Conservation (phyloP, 2,329 filamentous ascomycete genomes). For the Alternaria hordeiaustralica region DNA sequence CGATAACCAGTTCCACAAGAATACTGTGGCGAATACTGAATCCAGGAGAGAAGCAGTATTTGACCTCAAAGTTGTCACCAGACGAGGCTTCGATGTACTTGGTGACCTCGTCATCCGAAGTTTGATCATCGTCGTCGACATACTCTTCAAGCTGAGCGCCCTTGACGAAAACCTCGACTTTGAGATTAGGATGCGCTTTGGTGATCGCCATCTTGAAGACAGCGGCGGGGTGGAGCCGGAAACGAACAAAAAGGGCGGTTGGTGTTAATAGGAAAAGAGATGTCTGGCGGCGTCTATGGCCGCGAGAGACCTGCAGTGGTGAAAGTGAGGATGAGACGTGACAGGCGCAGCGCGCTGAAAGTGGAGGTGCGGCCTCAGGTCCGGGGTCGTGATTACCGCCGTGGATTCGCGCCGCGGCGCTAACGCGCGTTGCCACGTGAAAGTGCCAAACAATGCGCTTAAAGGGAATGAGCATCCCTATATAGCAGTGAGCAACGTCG, state of each 20-base stretch:
- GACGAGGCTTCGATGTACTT: slow-evolving; percentile 44
- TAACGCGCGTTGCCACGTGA: background rate
- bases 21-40: background rate
- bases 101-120: slow-evolving; percentile 3
- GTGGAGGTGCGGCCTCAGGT: background rate
- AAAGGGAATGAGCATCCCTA: background rate
- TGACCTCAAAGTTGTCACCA: slow-evolving; percentile 12
- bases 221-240: background rate
- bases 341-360: background rate
- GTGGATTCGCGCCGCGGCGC: background rate
- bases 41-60: background rate
- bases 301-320: background rate
- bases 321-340: background rate
- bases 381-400: background rate
- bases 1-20: background rate
- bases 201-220: slow-evolving; percentile 28
- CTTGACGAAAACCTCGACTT: slow-evolving; percentile 27
- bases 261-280: too few relatives aligned
- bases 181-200: slow-evolving; percentile 13
- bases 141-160: slow-evolving; percentile 31
- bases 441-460: background rate
- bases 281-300: background rate
- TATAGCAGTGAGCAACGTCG: background rate
- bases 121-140: slow-evolving; percentile 29
- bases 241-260: background rate